These are phyloP conservation scores for Boletus vinaceobasis DNA, from an alignment of 768 basidiomycete genomes.

Conservation along the genomic window DNA sequence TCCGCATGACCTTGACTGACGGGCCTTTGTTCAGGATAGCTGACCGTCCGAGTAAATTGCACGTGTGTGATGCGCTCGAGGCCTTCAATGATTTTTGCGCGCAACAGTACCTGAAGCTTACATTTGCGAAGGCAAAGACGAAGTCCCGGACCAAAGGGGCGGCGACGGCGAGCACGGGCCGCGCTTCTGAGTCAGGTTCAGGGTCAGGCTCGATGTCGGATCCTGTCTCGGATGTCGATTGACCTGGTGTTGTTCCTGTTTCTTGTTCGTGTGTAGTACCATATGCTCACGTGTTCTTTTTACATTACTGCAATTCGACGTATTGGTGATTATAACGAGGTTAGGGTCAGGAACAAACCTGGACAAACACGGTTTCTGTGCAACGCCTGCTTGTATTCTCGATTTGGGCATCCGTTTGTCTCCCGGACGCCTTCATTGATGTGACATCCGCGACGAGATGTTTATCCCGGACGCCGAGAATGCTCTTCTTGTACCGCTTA, in stretches of 20 bases:
- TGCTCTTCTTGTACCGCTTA: background rate
- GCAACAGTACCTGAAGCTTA: conserved; percentile 42
- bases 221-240: conserved; percentile 35
- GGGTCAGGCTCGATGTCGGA: conserved; percentile 8
- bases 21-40: conserved; percentile 36
- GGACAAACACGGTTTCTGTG: conserved; percentile 2
- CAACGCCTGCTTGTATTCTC: conserved; percentile 26
- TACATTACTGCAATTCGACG: conserved; percentile 8
- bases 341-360: background rate
- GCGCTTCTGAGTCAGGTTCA: conserved; percentile 1
- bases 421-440: too few relatives aligned
- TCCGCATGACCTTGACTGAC: background rate
- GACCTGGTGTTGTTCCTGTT: background rate
- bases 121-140: conserved; percentile 18
- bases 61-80: conserved; percentile 52
- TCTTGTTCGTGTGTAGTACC: background rate
- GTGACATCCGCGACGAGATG: too few relatives aligned
- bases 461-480: background rate
- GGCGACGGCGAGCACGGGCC: background rate
- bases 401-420: conserved; percentile 29
- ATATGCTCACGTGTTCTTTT: conserved; percentile 6
- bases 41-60: conserved; percentile 52
- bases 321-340: conserved; percentile 11
- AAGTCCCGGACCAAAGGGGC: background rate
- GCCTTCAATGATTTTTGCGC: conserved; percentile 48